Evolutionary conservation across 345 rosid genomes (phyloP).

Genomic region (Cardamine occulta): DNA sequence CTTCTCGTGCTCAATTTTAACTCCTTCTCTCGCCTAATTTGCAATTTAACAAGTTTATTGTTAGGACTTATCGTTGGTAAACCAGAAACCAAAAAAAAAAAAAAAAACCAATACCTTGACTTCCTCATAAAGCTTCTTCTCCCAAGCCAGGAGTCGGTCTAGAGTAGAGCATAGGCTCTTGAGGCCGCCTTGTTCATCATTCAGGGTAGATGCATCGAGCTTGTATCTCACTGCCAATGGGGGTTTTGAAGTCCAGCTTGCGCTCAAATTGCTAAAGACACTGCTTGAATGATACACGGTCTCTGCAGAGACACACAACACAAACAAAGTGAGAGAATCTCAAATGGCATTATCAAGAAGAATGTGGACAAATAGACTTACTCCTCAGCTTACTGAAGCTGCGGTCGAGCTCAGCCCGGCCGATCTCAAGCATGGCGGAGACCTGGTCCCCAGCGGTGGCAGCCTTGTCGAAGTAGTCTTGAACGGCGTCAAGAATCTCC

Average conservation of each 20-base stretch:
- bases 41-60: conserved; percentile 19
- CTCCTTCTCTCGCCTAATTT: conserved; percentile 77
- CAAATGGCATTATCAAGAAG: background rate
- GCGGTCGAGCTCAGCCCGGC: conserved; percentile 85
- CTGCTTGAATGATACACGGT: conserved; percentile 97
- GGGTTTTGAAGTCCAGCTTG: conserved; percentile 96
- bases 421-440: conserved; percentile 76
- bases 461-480: conserved; percentile 73
- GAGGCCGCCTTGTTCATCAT: conserved; percentile 52
- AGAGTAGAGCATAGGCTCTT: conserved; percentile 84
- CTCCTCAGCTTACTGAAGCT: conserved; percentile 84
- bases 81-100: background rate
- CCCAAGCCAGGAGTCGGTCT: conserved; percentile 95
- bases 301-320: conserved; percentile 49
- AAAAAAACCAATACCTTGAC: conserved; percentile 61
- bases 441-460: conserved; percentile 83
- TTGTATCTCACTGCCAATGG: conserved; percentile 86
- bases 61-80: background rate
- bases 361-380: conserved; percentile 32
- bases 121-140: conserved; percentile 86
- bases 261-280: conserved; percentile 76
- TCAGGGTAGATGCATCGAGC: conserved; percentile 62
- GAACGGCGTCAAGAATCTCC: conserved; percentile 81
- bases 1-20: conserved; percentile 80
- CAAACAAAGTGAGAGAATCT: background rate